These are phyloP conservation scores for Eucalyptus curtisii DNA, from an alignment of 345 rosid species.

Conservation along the genomic window DNA sequence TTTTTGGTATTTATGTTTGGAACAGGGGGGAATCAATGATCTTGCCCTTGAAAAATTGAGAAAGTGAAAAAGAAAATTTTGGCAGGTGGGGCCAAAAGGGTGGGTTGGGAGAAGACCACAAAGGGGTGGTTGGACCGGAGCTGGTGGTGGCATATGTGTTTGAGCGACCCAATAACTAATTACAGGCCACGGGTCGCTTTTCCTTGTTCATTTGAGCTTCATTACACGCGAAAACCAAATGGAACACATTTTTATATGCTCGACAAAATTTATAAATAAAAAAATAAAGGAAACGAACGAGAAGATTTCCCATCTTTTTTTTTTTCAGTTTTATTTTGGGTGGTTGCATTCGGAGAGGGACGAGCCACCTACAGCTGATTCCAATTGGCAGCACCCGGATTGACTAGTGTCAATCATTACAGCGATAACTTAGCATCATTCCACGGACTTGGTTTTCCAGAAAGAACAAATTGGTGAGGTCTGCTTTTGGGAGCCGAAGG, in stretches of 20 bases:
- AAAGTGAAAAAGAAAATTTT: not conserved
- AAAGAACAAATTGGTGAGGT: not conserved
- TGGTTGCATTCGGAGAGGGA: not conserved
- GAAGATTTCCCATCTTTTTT: not conserved
- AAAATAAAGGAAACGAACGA: not conserved
- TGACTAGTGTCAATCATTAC: not conserved
- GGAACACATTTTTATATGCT: not conserved
- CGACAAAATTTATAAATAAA: not conserved
- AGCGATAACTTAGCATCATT: not conserved
- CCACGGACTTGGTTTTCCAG: not conserved
- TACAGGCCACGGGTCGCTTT: slow-evolving; percentile 1
- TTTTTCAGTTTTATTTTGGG: not conserved
- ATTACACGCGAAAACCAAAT: not conserved
- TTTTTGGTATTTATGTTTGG: not conserved
- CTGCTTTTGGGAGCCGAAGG: not conserved
- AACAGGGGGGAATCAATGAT: not conserved
- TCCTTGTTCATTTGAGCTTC: not conserved
- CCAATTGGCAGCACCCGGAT: not conserved
- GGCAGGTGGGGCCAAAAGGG: not conserved
- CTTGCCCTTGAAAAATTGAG: not conserved
- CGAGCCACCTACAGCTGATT: not conserved
- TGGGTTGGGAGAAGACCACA: not conserved
- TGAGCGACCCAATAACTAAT: slow-evolving; percentile 29
- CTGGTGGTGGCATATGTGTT: slow-evolving; percentile 20
- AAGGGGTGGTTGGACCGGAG: slow-evolving; percentile 18